A percentile compares a stretch with the other conserved stretches of the same genome.
Evolutionary conservation across 208 protist species (phyloP).

Genomic region (Leishmania arabica): DNA sequence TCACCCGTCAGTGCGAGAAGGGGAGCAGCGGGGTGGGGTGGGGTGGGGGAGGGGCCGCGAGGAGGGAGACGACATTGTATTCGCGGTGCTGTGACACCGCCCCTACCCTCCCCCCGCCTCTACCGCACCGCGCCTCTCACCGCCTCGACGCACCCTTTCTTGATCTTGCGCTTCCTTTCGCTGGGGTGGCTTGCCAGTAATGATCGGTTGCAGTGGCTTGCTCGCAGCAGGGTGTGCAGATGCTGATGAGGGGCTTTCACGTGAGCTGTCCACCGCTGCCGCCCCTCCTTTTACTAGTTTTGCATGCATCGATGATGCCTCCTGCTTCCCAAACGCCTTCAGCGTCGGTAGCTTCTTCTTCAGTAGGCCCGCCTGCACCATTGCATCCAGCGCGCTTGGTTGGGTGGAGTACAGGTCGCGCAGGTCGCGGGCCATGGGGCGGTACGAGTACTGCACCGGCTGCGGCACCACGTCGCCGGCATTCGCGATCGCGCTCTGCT

Average conservation of each 20-base stretch:
- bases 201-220: background rate
- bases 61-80: background rate
- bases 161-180: too few species aligned
- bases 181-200: background rate
- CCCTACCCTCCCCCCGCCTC: background rate
- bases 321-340: constrained; percentile 2
- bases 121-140: background rate
- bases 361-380: constrained; percentile 21
- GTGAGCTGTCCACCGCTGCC: too few species aligned
- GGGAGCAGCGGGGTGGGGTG: background rate
- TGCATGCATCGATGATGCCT: background rate
- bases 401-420: constrained; percentile 64
- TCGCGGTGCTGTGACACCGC: background rate
- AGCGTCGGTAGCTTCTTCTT: constrained; percentile 26
- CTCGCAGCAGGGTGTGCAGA: background rate
- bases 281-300: background rate
- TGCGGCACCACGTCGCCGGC: constrained; percentile 60
- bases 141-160: background rate
- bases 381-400: constrained; percentile 26
- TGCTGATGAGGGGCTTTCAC: background rate
- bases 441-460: constrained; percentile 65
- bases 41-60: too few species aligned
- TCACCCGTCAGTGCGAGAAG: background rate
- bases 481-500: constrained; percentile 38
- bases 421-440: constrained; percentile 55